Evolutionary conservation across 495 filamentous ascomycete genomes (phyloP).

Genomic region (Tuber umbilicatum): DNA sequence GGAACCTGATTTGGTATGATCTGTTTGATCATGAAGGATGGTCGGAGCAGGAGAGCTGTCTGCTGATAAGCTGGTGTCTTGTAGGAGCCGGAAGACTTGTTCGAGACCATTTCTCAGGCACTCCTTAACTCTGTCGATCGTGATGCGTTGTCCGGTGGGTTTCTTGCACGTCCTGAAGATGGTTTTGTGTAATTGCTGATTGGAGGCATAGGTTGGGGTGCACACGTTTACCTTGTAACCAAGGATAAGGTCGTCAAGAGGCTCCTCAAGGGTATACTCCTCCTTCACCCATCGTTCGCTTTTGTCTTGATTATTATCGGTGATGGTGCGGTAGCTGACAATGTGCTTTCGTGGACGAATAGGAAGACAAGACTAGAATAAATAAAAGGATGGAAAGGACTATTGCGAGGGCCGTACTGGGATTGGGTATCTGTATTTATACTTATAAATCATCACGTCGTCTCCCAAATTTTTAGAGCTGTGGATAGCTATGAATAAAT

Average conservation of each 20-base stretch:
- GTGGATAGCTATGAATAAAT: not conserved
- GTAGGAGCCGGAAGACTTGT: conserved; percentile 84
- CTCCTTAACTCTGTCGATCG: conserved; percentile 91
- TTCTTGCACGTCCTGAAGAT: not conserved
- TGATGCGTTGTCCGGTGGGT: conserved; percentile 71
- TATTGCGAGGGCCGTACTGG: conserved; percentile 10
- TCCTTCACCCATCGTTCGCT: not conserved
- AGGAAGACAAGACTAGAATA: conserved; percentile 33
- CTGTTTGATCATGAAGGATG: not conserved
- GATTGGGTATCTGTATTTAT: conserved; percentile 21
- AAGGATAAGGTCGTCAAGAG: conserved; percentile 99
- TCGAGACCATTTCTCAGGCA: conserved; percentile 98
- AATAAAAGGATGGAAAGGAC: not conserved
- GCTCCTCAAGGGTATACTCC: conserved; percentile 73
- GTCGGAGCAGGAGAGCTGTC: not conserved
- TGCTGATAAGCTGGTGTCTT: not conserved
- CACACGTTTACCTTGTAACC: conserved; percentile 97
- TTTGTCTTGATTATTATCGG: not conserved
- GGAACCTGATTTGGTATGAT: conserved; percentile 87
- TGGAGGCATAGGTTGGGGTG: conserved; percentile 63
- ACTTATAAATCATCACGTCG: conserved; percentile 26
- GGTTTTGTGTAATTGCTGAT: not conserved
- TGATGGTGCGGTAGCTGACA: conserved; percentile 12
- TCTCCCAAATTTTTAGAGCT: conserved; percentile 3
- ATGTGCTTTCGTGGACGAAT: conserved; percentile 3